These are phyloP conservation scores for Arthroderma sp. DNA, from an alignment of 2,329 filamentous ascomycete species.

Conservation along the genomic window DNA sequence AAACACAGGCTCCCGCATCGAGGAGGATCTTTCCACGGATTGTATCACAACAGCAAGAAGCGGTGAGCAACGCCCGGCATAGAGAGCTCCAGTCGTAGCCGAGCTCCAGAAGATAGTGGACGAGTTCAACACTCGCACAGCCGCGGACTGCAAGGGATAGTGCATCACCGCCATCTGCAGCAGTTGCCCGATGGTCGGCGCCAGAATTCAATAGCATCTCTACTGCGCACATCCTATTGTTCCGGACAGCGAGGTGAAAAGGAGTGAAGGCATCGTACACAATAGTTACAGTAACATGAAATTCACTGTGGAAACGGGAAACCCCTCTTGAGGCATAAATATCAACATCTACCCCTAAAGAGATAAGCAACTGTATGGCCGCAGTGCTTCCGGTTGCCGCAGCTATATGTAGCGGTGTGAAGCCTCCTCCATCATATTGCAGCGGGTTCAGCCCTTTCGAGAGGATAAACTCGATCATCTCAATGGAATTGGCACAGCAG, in stretches of 20 bases:
- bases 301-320: no score
- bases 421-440: neutral
- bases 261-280: neutral
- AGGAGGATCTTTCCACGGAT: neutral
- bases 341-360: neutral
- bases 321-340: no score
- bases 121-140: neutral
- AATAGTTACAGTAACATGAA: neutral
- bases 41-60: neutral
- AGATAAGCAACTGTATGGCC: neutral
- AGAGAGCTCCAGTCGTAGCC: neutral
- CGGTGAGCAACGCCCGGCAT: neutral
- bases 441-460: neutral
- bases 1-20: neutral
- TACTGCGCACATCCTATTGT: neutral
- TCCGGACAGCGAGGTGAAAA: neutral
- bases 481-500: neutral
- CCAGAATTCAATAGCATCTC: neutral
- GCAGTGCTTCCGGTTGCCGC: neutral
- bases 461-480: neutral
- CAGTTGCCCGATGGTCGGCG: neutral
- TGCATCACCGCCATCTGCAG: neutral
- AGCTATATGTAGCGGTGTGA: neutral
- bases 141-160: neutral
- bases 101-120: neutral